Evolutionary conservation across 441 rosid genomes (phyloP), one percentile per base, ranked within the genome.

Genomic region (Mallotus repandus): DNA sequence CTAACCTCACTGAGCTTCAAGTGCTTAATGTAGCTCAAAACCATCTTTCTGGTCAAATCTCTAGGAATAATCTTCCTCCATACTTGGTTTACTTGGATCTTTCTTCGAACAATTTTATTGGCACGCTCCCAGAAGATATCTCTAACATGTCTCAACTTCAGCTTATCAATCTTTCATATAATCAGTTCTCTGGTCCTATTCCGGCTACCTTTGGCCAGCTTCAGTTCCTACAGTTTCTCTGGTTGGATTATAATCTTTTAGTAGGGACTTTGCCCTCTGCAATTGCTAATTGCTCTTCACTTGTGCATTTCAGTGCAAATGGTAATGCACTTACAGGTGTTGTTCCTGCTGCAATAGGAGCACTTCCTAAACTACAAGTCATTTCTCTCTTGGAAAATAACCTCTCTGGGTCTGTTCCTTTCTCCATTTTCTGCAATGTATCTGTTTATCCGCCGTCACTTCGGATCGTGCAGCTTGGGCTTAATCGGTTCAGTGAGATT

Each of bases 211-310:
- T 96, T 4, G 98, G 98, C 0, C 75, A 74, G 32, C 89, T 96
- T 2, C 96, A 90, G 73, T 66, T 79, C 41, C 85, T 96, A 3
- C 87, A 90, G 82, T 91, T 90, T 71, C 81, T 96, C 2, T 91
- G 97, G 98, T 83, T 94, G 0, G 99, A 94, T 73, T 82, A 74
- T 76, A 94, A 92, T 69, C 75, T 71, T 52, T 64, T 94, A 49
- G 88, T 86, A 76, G 99, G 97, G 19, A 91, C 99, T 60, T 57
- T 96, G 56, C 98, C 99, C 4, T 91, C 98, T 0, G 94, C 92
- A 2, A 68, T 96, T 9, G 88, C 92, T 0, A 96, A 93, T 76
- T 90, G 97, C 63, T 91, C 97, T 21, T 91, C 98, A 35, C 87
- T 96, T 11, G 82, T 89, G 21, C 99, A 93, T 68, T 79, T 96